phyloP scores from a whole-genome alignment of 371 early-diverging fungal genomes.

The Mortierella sp. region DNA sequence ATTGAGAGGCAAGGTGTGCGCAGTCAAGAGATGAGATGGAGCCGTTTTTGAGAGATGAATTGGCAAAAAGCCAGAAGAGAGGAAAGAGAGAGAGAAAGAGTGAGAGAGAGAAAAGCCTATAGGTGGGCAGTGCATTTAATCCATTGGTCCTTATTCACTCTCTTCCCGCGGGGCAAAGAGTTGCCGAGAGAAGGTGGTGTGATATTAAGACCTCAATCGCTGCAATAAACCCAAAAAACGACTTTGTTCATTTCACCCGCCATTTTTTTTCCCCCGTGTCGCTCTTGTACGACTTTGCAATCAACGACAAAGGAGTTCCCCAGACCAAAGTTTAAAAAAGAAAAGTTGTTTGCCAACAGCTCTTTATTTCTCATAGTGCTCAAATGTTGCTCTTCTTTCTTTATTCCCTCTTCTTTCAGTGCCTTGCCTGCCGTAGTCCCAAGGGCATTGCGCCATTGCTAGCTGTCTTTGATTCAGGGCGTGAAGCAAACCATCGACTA shows the following conservation, averaged over 20 bases:
- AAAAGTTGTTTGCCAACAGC: background rate
- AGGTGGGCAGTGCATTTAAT: background rate
- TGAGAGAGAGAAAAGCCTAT: background rate
- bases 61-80: background rate
- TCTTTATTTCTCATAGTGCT: background rate
- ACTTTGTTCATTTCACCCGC: background rate
- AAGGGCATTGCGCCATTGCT: background rate
- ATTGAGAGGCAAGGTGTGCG: background rate
- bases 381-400: background rate
- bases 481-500: background rate
- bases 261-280: background rate
- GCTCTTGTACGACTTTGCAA: constrained; percentile 4
- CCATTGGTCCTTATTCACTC: background rate
- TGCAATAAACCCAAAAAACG: background rate
- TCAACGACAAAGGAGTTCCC: constrained; percentile 7
- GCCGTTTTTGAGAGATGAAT: background rate
- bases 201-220: background rate
- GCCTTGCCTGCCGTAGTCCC: background rate
- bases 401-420: background rate
- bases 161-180: background rate
- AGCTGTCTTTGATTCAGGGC: background rate
- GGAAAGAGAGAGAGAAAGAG: background rate
- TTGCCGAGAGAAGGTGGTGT: background rate
- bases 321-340: constrained; percentile 2
- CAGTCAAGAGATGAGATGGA: background rate